Base-by-base conservation (phyloP, 371 early-diverging fungal species). In the Zancudomyces culisetae region DNA sequence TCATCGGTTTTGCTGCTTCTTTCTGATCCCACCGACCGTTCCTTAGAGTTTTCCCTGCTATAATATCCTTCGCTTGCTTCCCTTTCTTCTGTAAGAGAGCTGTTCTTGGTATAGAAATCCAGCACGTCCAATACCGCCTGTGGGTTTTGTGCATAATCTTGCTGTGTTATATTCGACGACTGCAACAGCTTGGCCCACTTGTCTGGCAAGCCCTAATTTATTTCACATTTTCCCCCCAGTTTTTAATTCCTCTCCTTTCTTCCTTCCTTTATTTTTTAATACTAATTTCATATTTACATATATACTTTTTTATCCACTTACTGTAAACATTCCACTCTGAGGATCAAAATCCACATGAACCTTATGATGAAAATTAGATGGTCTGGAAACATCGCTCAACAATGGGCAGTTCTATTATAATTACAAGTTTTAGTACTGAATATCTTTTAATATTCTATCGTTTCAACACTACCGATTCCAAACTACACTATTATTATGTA, bases 311-410 rank as follows among this genome's bases (percentile, higher is more conserved):
- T n/a, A n/a, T n/a, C n/a, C 45, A 21, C 30, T 26, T 51, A 47
- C 48, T 41, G 60, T 88, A 63, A 94, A 94, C 60, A 80, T 76
- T 46, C 98, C 98, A 52, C 82, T 87, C 55, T 75, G 69, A 19
- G 85, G 83, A 70, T 97, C 95, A 70, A 92, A 95, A 42, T 91
- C 96, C 51, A 95, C 94, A 64, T 97, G 98, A 30, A 91, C 81
- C 57, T 89, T 79, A 68, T 95, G 95, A 45, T 84, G 81, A 68
- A 94, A 91, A 70, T 89, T 85, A 42, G 93, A 90, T 1, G 96
- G 95, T 60, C 76, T 81, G 30, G 93, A 90, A 51, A 90, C 88
- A 29, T 87, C 89, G 73, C 76, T 64, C 27, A 69, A 71, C 26
- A 84, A 69, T 18, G 90, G 86, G 19, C 87, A 85, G 43, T 84